A percentile compares a stretch with the other conserved stretches of the same genome.
Conservation (phyloP, 139 green algal genomes). For the Spirogloea muscicola region DNA sequence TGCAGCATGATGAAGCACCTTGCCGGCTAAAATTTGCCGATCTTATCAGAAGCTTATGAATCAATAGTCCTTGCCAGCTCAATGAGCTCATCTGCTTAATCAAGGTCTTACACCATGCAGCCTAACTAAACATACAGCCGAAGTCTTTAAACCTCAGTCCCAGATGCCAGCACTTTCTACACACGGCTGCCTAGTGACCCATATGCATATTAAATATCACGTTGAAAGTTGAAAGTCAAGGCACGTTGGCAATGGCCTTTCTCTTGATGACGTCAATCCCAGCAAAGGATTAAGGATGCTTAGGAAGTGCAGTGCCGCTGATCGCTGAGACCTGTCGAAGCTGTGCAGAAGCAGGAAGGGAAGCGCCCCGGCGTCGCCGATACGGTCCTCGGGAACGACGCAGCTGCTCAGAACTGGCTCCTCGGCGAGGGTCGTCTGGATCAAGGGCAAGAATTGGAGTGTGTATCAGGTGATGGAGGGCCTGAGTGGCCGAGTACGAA, state of each 20-base stretch:
- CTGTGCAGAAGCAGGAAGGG: slow-evolving; percentile 36
- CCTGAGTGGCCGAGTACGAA: too few relatives aligned
- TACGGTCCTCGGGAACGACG: slow-evolving; percentile 8
- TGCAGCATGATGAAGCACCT: too few relatives aligned
- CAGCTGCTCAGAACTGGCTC: slow-evolving; percentile 26
- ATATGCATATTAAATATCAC: background rate
- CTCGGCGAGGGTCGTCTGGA: slow-evolving; percentile 27
- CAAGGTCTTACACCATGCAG: background rate
- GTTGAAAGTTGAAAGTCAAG: background rate
- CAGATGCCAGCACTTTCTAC: background rate
- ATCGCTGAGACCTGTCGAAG: slow-evolving; percentile 38
- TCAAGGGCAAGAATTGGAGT: background rate
- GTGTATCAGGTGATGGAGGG: background rate
- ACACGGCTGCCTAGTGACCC: background rate
- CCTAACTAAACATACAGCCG: too few relatives aligned
- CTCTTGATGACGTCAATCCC: background rate
- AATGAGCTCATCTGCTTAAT: background rate
- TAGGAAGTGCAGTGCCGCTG: too few relatives aligned
- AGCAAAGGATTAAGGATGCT: too few relatives aligned
- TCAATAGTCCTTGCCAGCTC: background rate
- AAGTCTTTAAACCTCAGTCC: background rate
- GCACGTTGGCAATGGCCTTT: background rate
- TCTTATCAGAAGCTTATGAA: background rate
- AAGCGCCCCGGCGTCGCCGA: slow-evolving; percentile 10
- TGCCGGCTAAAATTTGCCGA: background rate